Percentiles rank a stretch among this genome's conserved stretches.
These are phyloP conservation scores for Dicorynia guianensis DNA, from an alignment of 306 rosid species.

Conservation along the genomic window DNA sequence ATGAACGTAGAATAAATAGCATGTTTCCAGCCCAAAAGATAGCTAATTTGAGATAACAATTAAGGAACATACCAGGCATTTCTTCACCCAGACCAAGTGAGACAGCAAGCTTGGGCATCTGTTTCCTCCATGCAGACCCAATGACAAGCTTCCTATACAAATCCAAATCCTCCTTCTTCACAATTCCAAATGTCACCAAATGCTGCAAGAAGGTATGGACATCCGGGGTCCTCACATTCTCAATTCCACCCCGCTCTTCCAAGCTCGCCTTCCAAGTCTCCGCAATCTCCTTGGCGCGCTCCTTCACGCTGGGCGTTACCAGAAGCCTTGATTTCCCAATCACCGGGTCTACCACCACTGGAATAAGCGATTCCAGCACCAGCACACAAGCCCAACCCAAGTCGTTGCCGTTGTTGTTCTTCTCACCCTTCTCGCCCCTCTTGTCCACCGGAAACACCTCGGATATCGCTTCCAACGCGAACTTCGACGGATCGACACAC, in stretches of 20 bases:
- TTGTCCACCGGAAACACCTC: slow-evolving; percentile 92
- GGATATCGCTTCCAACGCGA: slow-evolving; percentile 86
- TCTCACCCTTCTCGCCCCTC: slow-evolving; percentile 65
- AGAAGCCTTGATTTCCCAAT: slow-evolving; percentile 83
- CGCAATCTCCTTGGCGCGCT: slow-evolving; percentile 73
- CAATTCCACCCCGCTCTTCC: slow-evolving; percentile 93
- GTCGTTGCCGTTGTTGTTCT: slow-evolving; percentile 61
- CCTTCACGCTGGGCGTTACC: slow-evolving; percentile 81
- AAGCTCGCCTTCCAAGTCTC: slow-evolving; percentile 90
- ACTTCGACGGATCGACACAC: slow-evolving; percentile 91
- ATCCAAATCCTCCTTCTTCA: slow-evolving; percentile 68
- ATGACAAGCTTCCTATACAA: slow-evolving; percentile 90
- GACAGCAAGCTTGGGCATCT: slow-evolving; percentile 97
- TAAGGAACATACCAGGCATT: slow-evolving; percentile 76
- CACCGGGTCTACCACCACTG: slow-evolving; percentile 82
- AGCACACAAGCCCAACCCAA: slow-evolving; percentile 97
- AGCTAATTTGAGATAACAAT: background rate
- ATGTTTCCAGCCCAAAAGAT: background rate
- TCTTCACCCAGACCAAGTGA: slow-evolving; percentile 87
- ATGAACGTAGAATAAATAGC: background rate
- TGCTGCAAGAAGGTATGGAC: slow-evolving; percentile 96
- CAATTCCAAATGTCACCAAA: slow-evolving; percentile 95
- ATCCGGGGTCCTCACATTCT: slow-evolving; percentile 92
- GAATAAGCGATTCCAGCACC: slow-evolving; percentile 83
- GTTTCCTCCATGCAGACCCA: slow-evolving; percentile 97